Percentiles rank a stretch among this genome's conserved stretches.
These are phyloP conservation scores for Epithele typhae DNA, from an alignment of 768 basidiomycete genomes.

Conservation along the genomic window DNA sequence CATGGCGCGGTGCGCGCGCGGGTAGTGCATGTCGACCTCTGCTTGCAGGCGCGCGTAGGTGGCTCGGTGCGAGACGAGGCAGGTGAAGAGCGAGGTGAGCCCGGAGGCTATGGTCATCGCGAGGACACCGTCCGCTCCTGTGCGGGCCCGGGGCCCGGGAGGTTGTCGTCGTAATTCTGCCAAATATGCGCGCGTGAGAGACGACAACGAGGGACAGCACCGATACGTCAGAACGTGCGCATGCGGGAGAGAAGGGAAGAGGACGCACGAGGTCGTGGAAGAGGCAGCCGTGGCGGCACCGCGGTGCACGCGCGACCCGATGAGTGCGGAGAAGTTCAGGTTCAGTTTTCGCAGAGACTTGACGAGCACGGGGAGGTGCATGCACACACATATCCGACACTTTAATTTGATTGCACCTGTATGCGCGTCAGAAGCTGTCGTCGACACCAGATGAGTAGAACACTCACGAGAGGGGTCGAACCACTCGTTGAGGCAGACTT, in stretches of 20 bases:
- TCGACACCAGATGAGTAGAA: too few species aligned
- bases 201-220: too few species aligned
- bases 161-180: background rate
- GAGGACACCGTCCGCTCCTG: slow-evolving; percentile 5
- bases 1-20: slow-evolving; percentile 2
- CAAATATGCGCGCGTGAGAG: too few species aligned
- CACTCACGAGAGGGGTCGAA: too few species aligned
- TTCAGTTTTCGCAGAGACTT: too few species aligned
- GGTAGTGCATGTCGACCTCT: slow-evolving; percentile 22
- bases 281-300: background rate
- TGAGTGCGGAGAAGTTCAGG: too few species aligned
- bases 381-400: too few species aligned
- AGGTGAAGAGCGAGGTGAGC: slow-evolving; percentile 19
- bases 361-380: too few species aligned
- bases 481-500: too few species aligned
- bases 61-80: slow-evolving; percentile 13
- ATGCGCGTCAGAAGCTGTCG: too few species aligned
- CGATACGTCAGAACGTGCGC: background rate
- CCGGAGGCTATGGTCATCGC: slow-evolving; percentile 23
- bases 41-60: slow-evolving; percentile 9
- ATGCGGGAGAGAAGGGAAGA: background rate
- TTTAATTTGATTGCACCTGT: too few species aligned
- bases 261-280: background rate
- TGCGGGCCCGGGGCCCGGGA: background rate
- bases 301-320: too few species aligned